Percentiles rank a stretch among this genome's conserved stretches.
Evolutionary conservation across 306 rosid genomes (phyloP).

Genomic region (Oxytropis ochrocephala): DNA sequence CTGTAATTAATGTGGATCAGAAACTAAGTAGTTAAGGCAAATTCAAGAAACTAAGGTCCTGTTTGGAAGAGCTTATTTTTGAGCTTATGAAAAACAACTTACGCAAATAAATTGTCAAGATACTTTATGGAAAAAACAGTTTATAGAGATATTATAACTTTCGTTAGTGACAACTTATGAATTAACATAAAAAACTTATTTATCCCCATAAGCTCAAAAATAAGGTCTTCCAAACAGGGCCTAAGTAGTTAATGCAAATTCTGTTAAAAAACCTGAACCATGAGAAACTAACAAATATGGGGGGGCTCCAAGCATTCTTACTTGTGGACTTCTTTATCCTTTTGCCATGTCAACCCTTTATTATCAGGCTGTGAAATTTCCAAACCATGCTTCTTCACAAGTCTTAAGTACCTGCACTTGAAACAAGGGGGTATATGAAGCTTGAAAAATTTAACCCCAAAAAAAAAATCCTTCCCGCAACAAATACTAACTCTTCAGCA

Average conservation of each 20-base stretch:
- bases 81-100: too few species aligned
- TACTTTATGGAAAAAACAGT: too few species aligned
- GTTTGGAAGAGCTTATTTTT: too few species aligned
- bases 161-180: too few species aligned
- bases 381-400: slow-evolving; percentile 88
- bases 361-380: slow-evolving; percentile 97
- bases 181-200: too few species aligned
- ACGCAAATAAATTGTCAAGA: too few species aligned
- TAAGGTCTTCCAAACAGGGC: too few species aligned
- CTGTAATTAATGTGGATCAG: slow-evolving; percentile 85
- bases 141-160: too few species aligned
- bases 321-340: slow-evolving; percentile 96
- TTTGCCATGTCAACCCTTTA: slow-evolving; percentile 89
- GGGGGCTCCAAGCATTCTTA: slow-evolving; percentile 31
- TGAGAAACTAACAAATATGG: slow-evolving; percentile 7
- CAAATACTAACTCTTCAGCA: slow-evolving; percentile 77
- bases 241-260: slow-evolving; percentile 9
- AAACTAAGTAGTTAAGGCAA: too few species aligned
- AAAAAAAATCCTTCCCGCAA: not conserved
- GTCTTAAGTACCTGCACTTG: slow-evolving; percentile 61
- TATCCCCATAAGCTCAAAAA: too few species aligned
- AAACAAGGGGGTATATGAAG: not conserved
- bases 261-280: not conserved
- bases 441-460: not conserved
- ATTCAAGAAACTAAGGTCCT: too few species aligned